phyloP scores from a whole-genome alignment of 169 alveolate genomes.

The Babesia caballi region DNA sequence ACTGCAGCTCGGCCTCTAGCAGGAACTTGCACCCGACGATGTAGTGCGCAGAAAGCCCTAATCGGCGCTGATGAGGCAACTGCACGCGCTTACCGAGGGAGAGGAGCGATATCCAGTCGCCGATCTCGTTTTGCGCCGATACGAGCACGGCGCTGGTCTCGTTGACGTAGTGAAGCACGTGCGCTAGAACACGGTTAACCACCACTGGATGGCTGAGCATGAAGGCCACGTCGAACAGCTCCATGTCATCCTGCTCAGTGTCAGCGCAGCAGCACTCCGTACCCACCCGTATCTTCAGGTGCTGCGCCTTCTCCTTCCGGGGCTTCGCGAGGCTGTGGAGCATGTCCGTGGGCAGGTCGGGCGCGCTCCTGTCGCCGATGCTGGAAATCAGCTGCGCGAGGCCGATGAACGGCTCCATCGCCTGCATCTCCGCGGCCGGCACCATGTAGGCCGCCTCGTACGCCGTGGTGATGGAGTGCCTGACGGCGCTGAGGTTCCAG shows the following conservation, averaged over 20 bases:
- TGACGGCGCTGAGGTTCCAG: constrained; percentile 35
- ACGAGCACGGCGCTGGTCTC: constrained; percentile 23
- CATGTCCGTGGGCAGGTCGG: constrained; percentile 46
- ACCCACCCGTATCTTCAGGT: constrained; percentile 29
- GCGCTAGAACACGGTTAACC: constrained; percentile 9
- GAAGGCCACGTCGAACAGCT: constrained; percentile 52
- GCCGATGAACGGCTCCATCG: constrained; percentile 36
- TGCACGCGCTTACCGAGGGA: constrained; percentile 28
- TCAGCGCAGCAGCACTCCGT: not conserved
- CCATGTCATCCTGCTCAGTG: constrained; percentile 44
- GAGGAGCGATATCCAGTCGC: constrained; percentile 47
- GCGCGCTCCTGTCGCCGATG: constrained; percentile 6
- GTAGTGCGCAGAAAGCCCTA: constrained; percentile 46
- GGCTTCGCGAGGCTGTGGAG: constrained; percentile 10
- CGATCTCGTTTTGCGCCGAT: constrained; percentile 12
- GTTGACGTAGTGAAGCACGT: constrained; percentile 8
- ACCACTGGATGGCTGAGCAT: constrained; percentile 52
- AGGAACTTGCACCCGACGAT: constrained; percentile 49
- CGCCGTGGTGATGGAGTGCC: constrained; percentile 51
- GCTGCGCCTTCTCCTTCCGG: constrained; percentile 5
- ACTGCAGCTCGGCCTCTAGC: constrained; percentile 24
- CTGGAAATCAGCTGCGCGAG: constrained; percentile 30
- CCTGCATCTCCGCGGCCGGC: constrained; percentile 21
- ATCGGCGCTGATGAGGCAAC: not conserved
- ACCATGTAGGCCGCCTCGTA: constrained; percentile 47